These are phyloP conservation scores for Lactifluus pinguis DNA, from an alignment of 768 basidiomycete species.

Conservation along the genomic window DNA sequence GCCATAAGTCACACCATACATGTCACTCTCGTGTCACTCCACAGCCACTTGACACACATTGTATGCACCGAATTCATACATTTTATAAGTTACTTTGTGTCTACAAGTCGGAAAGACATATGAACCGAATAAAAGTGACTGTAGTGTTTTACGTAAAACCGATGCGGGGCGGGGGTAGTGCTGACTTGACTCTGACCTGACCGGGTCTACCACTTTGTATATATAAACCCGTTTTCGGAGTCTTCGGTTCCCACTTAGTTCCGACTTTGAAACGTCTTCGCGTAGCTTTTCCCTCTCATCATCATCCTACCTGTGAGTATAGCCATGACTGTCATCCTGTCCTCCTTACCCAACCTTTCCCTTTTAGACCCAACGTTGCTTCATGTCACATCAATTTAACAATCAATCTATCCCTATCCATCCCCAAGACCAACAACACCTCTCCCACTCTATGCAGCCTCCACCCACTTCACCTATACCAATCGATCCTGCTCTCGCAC, in stretches of 20 bases:
- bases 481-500: slow-evolving; percentile 66
- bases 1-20: background rate
- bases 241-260: too few species aligned
- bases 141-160: too few species aligned
- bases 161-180: too few species aligned
- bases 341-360: slow-evolving; percentile 25
- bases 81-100: too few species aligned
- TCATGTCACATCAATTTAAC: slow-evolving; percentile 26
- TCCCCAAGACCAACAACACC: slow-evolving; percentile 27
- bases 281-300: background rate
- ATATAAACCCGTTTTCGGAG: too few species aligned
- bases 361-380: slow-evolving; percentile 19
- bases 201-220: too few species aligned
- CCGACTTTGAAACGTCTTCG: too few species aligned
- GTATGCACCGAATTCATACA: too few species aligned
- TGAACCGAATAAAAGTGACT: too few species aligned
- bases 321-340: slow-evolving; percentile 8
- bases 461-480: slow-evolving; percentile 54
- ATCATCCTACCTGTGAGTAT: background rate
- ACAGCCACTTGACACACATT: too few species aligned
- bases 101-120: too few species aligned
- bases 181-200: too few species aligned
- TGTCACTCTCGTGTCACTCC: background rate
- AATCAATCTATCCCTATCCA: slow-evolving; percentile 32
- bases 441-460: slow-evolving; percentile 37